Conservation (phyloP, 179 eudicot species). For the Patellifolia procumbens region DNA sequence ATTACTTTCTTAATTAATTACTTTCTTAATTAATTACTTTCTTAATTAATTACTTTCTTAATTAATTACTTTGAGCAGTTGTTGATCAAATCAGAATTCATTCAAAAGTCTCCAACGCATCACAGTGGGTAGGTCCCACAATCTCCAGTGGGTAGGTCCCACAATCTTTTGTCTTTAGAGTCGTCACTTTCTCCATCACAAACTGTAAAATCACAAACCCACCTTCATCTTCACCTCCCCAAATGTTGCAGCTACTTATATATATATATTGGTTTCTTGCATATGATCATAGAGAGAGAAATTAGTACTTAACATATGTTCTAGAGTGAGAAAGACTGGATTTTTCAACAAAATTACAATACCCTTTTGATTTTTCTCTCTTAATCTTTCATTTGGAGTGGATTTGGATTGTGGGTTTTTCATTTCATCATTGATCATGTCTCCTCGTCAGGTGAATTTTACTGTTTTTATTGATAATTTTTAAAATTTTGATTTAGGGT, state of each 20-base stretch:
- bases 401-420: constrained; percentile 8
- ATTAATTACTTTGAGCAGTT: too few relatives aligned
- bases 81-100: neutral
- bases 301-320: constrained; percentile 16
- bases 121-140: neutral
- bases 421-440: constrained; percentile 29
- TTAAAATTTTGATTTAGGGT: constrained; percentile 5
- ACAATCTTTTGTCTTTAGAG: neutral
- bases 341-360: neutral
- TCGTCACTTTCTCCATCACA: neutral
- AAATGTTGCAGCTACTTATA: constrained; percentile 29
- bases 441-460: constrained; percentile 44
- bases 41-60: neutral
- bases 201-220: neutral
- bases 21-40: neutral
- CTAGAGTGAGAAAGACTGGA: neutral
- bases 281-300: constrained; percentile 19
- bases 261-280: neutral
- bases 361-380: neutral
- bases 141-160: constrained; percentile 1
- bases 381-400: neutral
- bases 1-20: too few relatives aligned
- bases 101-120: constrained; percentile 17
- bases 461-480: neutral
- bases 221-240: neutral